Conservation (phyloP, 768 basidiomycete species). For the Zangia roseola region DNA sequence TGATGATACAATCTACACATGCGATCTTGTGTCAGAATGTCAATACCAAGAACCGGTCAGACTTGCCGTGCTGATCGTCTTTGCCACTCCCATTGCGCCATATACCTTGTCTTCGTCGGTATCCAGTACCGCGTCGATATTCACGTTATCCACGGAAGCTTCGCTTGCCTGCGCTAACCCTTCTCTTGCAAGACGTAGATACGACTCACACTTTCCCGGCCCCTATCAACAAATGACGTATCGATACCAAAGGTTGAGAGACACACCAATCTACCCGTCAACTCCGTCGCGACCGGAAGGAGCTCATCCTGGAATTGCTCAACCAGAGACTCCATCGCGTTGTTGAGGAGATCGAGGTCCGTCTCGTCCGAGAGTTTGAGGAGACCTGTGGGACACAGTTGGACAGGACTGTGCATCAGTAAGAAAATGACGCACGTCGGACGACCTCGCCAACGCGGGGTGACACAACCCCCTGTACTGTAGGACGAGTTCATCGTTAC, state of each 20-base stretch:
- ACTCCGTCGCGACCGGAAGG: slow-evolving; percentile 78
- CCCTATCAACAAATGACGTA: not conserved
- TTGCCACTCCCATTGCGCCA: slow-evolving; percentile 82
- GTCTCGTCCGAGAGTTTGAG: slow-evolving; percentile 90
- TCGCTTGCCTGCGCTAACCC: slow-evolving; percentile 52
- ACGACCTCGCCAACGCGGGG: slow-evolving; percentile 85
- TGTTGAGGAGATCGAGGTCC: slow-evolving; percentile 81
- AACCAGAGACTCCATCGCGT: slow-evolving; percentile 84
- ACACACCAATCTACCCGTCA: slow-evolving; percentile 74
- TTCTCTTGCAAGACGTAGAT: slow-evolving; percentile 75
- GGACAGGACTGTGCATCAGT: too few species aligned
- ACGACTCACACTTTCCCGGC: slow-evolving; percentile 67
- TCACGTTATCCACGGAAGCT: slow-evolving; percentile 45
- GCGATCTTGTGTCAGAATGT: not conserved
- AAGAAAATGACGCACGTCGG: slow-evolving; percentile 51
- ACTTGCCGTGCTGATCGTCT: slow-evolving; percentile 77
- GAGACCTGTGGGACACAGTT: slow-evolving; percentile 50
- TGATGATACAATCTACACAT: slow-evolving; percentile 67
- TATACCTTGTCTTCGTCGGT: slow-evolving; percentile 85
- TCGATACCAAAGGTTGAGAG: not conserved
- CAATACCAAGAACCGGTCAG: not conserved
- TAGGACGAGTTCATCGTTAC: not conserved
- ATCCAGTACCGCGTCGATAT: slow-evolving; percentile 56
- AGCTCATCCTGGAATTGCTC: slow-evolving; percentile 82
- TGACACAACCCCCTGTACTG: slow-evolving; percentile 67